phyloP scores from a whole-genome alignment of 805 yeast genomes.

The Myxozyma mucilagina region DNA sequence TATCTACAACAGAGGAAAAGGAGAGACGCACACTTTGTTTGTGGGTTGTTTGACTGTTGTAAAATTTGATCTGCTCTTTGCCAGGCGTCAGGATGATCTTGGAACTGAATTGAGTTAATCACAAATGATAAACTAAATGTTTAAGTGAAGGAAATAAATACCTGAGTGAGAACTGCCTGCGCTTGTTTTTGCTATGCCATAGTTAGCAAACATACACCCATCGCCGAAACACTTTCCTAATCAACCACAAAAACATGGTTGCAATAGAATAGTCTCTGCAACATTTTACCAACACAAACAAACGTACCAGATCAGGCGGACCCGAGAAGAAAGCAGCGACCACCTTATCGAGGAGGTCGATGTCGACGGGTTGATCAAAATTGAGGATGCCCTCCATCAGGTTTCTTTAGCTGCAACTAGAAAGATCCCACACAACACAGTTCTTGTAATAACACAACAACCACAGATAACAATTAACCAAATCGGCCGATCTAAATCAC shows the following conservation, averaged over 20 bases:
- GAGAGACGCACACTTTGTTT: slow-evolving; percentile 63
- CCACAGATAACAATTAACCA: background rate
- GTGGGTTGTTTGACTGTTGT: slow-evolving; percentile 73
- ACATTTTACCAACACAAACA: background rate
- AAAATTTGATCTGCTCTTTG: slow-evolving; percentile 86
- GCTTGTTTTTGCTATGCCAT: slow-evolving; percentile 41
- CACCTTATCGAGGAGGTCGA: slow-evolving; percentile 73
- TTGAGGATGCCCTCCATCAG: slow-evolving; percentile 87
- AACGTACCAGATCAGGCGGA: slow-evolving; percentile 48
- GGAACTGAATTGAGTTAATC: slow-evolving; percentile 52
- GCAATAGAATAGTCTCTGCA: background rate
- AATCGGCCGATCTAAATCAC: background rate
- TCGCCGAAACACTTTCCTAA: background rate
- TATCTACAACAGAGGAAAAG: background rate
- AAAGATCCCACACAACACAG: background rate
- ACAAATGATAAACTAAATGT: background rate
- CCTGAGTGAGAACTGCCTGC: slow-evolving; percentile 42
- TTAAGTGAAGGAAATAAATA: slow-evolving; percentile 4
- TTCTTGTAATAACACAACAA: background rate
- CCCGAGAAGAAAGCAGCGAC: slow-evolving; percentile 85
- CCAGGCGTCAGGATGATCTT: slow-evolving; percentile 96
- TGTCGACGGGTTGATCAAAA: slow-evolving; percentile 76
- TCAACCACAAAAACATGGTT: background rate
- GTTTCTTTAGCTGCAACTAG: too few species aligned
- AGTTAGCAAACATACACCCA: background rate